Conservation (phyloP, 345 rosid genomes). For the Arabis hirsuta region DNA sequence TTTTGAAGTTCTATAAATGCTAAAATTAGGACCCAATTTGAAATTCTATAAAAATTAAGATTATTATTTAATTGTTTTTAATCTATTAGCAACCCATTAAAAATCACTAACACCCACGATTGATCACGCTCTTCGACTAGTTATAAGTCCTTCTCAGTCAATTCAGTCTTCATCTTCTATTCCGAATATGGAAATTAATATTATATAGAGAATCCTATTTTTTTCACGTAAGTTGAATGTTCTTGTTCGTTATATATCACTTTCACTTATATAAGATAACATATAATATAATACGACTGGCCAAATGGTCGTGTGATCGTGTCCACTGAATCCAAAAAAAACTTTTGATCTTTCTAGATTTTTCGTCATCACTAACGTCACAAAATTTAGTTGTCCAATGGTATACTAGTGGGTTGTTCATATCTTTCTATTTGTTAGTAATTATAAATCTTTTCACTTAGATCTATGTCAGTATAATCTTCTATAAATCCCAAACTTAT, state of each 20-base stretch:
- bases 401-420: background rate
- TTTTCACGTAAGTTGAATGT: slow-evolving; percentile 20
- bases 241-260: slow-evolving; percentile 4
- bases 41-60: too few species aligned
- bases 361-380: slow-evolving; percentile 47
- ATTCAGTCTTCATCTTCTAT: background rate
- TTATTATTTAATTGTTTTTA: too few species aligned
- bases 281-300: background rate
- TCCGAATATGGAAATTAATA: background rate
- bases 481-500: slow-evolving; percentile 12
- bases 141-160: background rate
- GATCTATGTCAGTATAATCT: slow-evolving; percentile 20
- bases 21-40: too few species aligned
- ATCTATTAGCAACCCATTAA: too few species aligned
- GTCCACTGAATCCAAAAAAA: slow-evolving; percentile 24
- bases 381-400: slow-evolving; percentile 21
- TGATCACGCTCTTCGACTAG: too few species aligned
- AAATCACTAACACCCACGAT: too few species aligned
- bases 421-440: background rate
- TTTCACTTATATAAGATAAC: background rate
- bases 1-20: too few species aligned
- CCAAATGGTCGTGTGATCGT: slow-evolving; percentile 14
- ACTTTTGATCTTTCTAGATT: background rate
- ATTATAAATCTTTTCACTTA: background rate
- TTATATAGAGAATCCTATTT: background rate